phyloP scores from a whole-genome alignment of 768 basidiomycete genomes.

The Boletus coccyginus region DNA sequence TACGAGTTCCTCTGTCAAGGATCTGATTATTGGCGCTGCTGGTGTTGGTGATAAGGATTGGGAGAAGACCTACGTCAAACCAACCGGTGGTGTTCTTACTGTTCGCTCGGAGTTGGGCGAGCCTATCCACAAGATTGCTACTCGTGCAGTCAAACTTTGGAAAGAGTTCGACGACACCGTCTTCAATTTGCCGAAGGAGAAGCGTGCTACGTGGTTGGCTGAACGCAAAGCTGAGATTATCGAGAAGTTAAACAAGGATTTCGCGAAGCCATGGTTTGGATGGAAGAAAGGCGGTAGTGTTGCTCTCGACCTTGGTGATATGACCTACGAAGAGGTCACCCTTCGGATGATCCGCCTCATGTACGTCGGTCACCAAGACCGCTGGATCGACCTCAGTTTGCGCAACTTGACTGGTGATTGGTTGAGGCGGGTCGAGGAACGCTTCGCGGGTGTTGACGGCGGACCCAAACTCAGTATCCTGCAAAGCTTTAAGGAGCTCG shows the following conservation, averaged over 20 bases:
- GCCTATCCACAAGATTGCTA: conserved; percentile 99
- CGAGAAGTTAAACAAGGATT: conserved; percentile 89
- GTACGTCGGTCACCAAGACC: conserved; percentile 87
- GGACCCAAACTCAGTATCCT: conserved; percentile 80
- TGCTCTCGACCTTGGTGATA: conserved; percentile 85
- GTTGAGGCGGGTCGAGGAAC: conserved; percentile 92
- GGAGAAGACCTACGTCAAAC: conserved; percentile 93
- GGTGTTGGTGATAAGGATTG: conserved; percentile 88
- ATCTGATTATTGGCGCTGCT: conserved; percentile 91
- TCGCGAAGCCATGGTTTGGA: conserved; percentile 96
- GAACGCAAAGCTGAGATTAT: conserved; percentile 90
- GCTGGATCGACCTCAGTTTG: conserved; percentile 91
- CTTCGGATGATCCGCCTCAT: conserved; percentile 90
- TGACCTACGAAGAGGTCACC: conserved; percentile 98
- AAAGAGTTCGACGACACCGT: conserved; percentile 97
- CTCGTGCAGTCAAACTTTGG: conserved; percentile 95
- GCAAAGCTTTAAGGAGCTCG: conserved; percentile 77
- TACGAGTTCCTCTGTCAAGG: conserved; percentile 91
- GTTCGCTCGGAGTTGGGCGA: conserved; percentile 98
- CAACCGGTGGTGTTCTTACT: conserved; percentile 94
- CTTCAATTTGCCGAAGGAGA: conserved; percentile 95
- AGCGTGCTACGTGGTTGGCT: conserved; percentile 82
- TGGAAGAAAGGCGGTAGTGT: conserved; percentile 90
- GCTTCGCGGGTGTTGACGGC: conserved; percentile 88
- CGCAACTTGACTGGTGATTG: conserved; percentile 96